These are phyloP conservation scores for Aureobasidium sp. DNA, from an alignment of 2,329 filamentous ascomycete species.

Conservation along the genomic window DNA sequence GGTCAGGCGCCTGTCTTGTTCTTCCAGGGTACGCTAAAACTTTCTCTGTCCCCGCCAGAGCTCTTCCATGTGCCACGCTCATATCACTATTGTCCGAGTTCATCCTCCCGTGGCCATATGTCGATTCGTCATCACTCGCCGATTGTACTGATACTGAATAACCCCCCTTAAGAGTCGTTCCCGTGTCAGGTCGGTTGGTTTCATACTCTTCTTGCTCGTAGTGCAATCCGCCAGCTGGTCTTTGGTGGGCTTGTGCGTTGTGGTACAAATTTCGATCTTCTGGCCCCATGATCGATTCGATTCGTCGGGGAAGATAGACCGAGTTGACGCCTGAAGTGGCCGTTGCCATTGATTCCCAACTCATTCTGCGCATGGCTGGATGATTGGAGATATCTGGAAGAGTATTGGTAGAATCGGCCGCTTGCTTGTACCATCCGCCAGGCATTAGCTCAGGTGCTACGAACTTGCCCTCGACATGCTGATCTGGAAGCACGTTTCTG, in stretches of 20 bases:
- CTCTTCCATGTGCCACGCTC: constrained; percentile 3
- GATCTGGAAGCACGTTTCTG: constrained; percentile 64
- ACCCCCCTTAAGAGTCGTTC: constrained; percentile 5
- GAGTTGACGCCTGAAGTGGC: constrained; percentile 51
- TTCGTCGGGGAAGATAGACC: constrained; percentile 58
- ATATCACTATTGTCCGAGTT: constrained; percentile 12
- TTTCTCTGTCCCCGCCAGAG: background rate
- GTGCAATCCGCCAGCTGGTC: constrained; percentile 37
- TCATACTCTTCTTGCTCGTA: constrained; percentile 30
- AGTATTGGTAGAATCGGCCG: constrained; percentile 40
- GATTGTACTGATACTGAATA: constrained; percentile 17
- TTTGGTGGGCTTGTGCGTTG: constrained; percentile 51
- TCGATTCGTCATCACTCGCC: constrained; percentile 6
- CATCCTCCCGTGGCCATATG: constrained; percentile 1
- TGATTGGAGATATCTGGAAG: constrained; percentile 6
- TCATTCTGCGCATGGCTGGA: constrained; percentile 21
- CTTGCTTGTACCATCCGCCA: constrained; percentile 64
- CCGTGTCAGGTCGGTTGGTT: background rate
- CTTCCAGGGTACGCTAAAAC: constrained; percentile 14
- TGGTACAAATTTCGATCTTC: constrained; percentile 70
- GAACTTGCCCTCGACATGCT: constrained; percentile 71
- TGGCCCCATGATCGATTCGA: constrained; percentile 67
- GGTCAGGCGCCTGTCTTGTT: background rate
- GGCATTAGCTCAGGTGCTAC: constrained; percentile 60
- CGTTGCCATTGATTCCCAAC: constrained; percentile 51